These are phyloP conservation scores for Termitomyces bulborhizus DNA, from an alignment of 768 basidiomycete species.

Conservation along the genomic window DNA sequence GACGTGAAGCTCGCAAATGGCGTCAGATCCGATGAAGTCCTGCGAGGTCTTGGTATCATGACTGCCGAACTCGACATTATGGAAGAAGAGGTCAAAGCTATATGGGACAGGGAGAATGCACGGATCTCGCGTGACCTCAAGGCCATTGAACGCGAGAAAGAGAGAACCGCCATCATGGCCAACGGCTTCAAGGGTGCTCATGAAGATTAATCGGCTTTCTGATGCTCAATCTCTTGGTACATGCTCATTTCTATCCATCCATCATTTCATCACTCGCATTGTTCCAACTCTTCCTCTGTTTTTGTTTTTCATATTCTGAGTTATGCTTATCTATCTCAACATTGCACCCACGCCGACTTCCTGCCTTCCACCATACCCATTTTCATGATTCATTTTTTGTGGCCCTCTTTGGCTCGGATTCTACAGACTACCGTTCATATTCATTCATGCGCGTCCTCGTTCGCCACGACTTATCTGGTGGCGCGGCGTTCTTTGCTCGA, in stretches of 20 bases:
- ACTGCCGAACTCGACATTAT: conserved; percentile 28
- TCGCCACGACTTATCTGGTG: not conserved
- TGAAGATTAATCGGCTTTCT: conserved; percentile 11
- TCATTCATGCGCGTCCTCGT: conserved; percentile 1
- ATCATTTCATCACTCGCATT: conserved; percentile 8
- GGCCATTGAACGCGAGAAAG: conserved; percentile 18
- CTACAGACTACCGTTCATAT: conserved; percentile 7
- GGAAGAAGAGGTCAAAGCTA: conserved; percentile 45
- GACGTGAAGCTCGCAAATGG: conserved; percentile 57
- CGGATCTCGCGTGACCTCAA: conserved; percentile 40
- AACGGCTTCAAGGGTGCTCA: conserved; percentile 16
- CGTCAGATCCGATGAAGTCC: conserved; percentile 60
- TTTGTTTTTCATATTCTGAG: conserved; percentile 1
- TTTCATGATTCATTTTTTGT: conserved; percentile 5
- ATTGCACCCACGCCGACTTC: conserved; percentile 9
- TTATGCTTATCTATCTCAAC: conserved; percentile 15
- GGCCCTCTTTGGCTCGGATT: conserved; percentile 3
- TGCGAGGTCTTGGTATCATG: conserved; percentile 60
- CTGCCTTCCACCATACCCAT: not conserved
- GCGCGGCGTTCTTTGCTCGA: conserved; percentile 1
- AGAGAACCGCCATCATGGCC: conserved; percentile 4
- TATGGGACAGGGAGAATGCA: conserved; percentile 48
- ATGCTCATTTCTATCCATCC: not conserved
- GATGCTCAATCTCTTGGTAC: not conserved
- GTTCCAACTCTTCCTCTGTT: conserved; percentile 2